phyloP scores from a whole-genome alignment of 768 basidiomycete species.

The Lactarius sanguifluus region DNA sequence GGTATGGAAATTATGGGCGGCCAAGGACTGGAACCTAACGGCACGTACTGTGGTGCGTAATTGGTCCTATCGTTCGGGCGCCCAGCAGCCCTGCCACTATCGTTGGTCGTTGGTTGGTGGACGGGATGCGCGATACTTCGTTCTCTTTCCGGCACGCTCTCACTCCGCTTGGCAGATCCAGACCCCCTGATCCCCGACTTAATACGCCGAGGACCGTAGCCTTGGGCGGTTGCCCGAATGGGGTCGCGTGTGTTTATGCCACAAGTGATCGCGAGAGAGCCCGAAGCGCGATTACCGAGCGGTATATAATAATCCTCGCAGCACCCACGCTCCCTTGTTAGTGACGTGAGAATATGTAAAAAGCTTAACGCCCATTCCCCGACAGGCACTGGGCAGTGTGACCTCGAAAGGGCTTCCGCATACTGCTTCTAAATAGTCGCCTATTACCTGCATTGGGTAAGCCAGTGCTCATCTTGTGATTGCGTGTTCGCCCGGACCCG shows the following conservation, averaged over 20 bases:
- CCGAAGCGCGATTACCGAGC: slow-evolving; percentile 1
- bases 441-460: slow-evolving; percentile 23
- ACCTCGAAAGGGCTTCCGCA: slow-evolving; percentile 18
- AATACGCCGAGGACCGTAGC: slow-evolving; percentile 9
- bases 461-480: slow-evolving; percentile 25
- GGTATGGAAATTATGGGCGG: slow-evolving; percentile 20
- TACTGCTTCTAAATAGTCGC: slow-evolving; percentile 25
- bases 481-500: slow-evolving; percentile 14
- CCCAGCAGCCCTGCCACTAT: not conserved
- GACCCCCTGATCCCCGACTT: slow-evolving; percentile 12
- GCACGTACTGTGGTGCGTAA: slow-evolving; percentile 22
- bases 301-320: slow-evolving; percentile 6
- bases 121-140: not conserved
- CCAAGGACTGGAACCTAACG: not conserved
- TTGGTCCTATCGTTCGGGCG: slow-evolving; percentile 1
- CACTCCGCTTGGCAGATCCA: not conserved
- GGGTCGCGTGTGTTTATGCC: not conserved
- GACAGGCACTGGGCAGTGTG: slow-evolving; percentile 22
- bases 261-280: not conserved
- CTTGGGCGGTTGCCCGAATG: not conserved
- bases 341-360: slow-evolving; percentile 28
- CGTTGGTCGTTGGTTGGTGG: not conserved
- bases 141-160: not conserved
- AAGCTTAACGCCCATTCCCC: slow-evolving; percentile 25
- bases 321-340: slow-evolving; percentile 7